Conservation (phyloP, 2,329 filamentous ascomycete genomes). For the Saccharata proteae region DNA sequence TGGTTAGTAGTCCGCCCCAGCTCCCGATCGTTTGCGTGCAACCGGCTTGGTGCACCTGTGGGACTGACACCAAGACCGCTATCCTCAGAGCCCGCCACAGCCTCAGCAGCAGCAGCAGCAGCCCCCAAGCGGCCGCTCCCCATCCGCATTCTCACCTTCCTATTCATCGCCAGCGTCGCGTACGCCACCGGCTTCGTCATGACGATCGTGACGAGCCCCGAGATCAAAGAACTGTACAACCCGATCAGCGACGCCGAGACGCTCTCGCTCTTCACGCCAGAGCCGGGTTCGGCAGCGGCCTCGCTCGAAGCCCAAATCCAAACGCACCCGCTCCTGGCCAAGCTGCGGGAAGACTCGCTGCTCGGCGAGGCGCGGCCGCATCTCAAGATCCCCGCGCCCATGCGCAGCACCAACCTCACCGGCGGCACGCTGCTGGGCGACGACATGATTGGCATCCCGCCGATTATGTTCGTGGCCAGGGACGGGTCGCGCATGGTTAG, state of each 20-base stretch:
- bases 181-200: slow-evolving; percentile 46
- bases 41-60: no score
- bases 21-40: no score
- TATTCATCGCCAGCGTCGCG: slow-evolving; percentile 34
- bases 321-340: slow-evolving; percentile 59
- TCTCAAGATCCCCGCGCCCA: slow-evolving; percentile 63
- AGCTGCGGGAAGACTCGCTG: slow-evolving; percentile 31
- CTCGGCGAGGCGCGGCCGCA: slow-evolving; percentile 67
- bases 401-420: slow-evolving; percentile 67
- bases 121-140: slow-evolving; percentile 12
- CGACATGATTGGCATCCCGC: slow-evolving; percentile 67
- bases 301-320: slow-evolving; percentile 64
- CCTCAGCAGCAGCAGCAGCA: neutral
- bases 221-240: slow-evolving; percentile 37
- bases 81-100: no score
- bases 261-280: slow-evolving; percentile 49
- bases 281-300: slow-evolving; percentile 34
- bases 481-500: slow-evolving; percentile 48
- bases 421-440: slow-evolving; percentile 66
- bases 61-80: no score
- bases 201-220: slow-evolving; percentile 40
- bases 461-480: slow-evolving; percentile 53
- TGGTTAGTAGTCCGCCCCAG: no score
- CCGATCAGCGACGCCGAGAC: slow-evolving; percentile 62
- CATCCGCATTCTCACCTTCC: slow-evolving; percentile 31